Evolutionary conservation across 148 eudicot species (phyloP), one percentile per base, ranked within the genome.

Genomic region (Beta vulgaris): DNA sequence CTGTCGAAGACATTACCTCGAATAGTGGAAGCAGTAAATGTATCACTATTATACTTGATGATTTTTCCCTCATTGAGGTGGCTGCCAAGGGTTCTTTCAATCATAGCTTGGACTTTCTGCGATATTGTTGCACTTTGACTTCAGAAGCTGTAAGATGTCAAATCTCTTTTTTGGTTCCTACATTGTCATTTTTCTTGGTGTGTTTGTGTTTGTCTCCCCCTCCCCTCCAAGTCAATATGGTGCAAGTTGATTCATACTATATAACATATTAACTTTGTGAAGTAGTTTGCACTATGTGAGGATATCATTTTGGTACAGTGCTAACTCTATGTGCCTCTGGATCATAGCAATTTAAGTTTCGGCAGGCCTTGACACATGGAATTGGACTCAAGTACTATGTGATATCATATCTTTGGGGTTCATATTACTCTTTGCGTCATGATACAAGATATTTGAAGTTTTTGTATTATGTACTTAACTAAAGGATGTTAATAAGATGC

Each of bases 51-150:
- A 76, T 94, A 73, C 74, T 94, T 48, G 98, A 94, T 70, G 98
- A 94, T 80, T 81, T 92, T 65, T 94, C 98, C 76, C 85, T 91
- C 29, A 71, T 94, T 81, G 98, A 94, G 83, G 89, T 92, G 69
- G 96, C 91, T 84, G 86, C 91, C 51, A 87, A 92, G 74, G 96
- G 98, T 62, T 86, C 86, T 43, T 84, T 87, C 49, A 89, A 83
- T 79, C 88, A 87, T 48, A 87, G 89, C 73, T 75, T 88, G 67
- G 85, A 92, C 81, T 94, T 94, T 73, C 83, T 92, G 84, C 96
- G 86, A 73, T 94, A 94, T 77, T 92, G 97, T 82, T 86, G 78
- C 71, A 83, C 90, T 63, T 78, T 92, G 82, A 90, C 88, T 36
- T 78, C 96, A 26, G 88, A 92, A 85, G 82, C 74, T 79, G 97